A percentile compares a stretch with the other conserved stretches of the same genome.
These are phyloP conservation scores for Eimeria sp. DNA, from an alignment of 169 alveolate genomes.

Conservation along the genomic window DNA sequence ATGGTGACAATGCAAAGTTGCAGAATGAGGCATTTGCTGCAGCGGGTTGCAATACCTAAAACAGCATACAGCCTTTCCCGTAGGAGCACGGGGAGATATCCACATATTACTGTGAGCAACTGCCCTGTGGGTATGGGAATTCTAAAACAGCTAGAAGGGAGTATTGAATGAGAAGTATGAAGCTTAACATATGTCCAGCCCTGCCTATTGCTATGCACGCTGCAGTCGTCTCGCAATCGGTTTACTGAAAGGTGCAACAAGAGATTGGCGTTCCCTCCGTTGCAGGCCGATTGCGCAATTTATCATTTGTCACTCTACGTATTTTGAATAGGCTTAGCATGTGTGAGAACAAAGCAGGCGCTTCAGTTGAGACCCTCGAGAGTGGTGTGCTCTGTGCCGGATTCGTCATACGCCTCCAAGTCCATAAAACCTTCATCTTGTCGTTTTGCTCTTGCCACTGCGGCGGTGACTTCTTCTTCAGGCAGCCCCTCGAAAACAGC, in stretches of 20 bases:
- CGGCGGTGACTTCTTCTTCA: conserved; percentile 47
- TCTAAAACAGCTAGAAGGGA: background rate
- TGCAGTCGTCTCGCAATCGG: background rate
- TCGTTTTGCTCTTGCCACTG: conserved; percentile 43
- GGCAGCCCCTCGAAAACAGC: conserved; percentile 48
- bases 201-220: background rate
- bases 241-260: background rate
- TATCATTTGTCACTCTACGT: background rate
- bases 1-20: background rate
- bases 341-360: background rate
- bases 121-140: background rate
- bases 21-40: background rate
- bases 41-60: background rate
- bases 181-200: background rate
- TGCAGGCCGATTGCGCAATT: background rate
- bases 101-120: background rate
- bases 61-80: background rate
- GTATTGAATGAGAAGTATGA: background rate
- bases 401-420: conserved; percentile 61
- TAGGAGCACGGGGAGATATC: background rate
- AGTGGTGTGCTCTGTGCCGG: conserved; percentile 40
- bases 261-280: background rate
- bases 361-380: conserved; percentile 60
- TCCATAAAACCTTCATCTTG: conserved; percentile 63
- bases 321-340: background rate